Conservation (phyloP, 495 filamentous ascomycete species). For the Penicillium verhagenii region DNA sequence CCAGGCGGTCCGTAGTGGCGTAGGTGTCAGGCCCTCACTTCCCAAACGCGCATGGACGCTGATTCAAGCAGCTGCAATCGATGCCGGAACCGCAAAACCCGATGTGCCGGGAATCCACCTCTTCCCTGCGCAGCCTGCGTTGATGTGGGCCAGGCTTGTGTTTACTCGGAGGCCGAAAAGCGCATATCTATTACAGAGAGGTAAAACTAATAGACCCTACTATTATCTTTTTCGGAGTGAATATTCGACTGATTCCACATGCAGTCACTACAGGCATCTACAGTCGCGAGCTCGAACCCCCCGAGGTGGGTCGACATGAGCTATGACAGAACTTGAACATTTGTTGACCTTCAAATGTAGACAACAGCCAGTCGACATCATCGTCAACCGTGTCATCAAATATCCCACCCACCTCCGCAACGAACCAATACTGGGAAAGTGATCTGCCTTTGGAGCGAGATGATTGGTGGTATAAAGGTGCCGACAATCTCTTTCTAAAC, state of each 20-base stretch:
- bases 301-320: slow-evolving; percentile 6
- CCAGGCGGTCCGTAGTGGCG: slow-evolving; percentile 35
- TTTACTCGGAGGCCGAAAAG: slow-evolving; percentile 42
- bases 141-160: slow-evolving; percentile 29
- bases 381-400: slow-evolving; percentile 12
- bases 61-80: slow-evolving; percentile 34
- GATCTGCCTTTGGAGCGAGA: slow-evolving; percentile 32
- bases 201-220: slow-evolving; percentile 19
- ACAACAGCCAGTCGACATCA: neutral
- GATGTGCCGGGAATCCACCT: slow-evolving; percentile 38
- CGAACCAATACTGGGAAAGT: slow-evolving; percentile 15
- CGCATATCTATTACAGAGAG: slow-evolving; percentile 36
- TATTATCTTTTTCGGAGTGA: neutral
- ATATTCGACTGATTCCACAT: slow-evolving; percentile 1
- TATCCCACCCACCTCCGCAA: slow-evolving; percentile 7
- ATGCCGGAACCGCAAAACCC: slow-evolving; percentile 36
- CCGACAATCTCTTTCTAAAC: slow-evolving; percentile 35
- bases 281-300: slow-evolving; percentile 25
- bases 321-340: neutral
- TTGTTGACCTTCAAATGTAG: neutral
- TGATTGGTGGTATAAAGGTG: slow-evolving; percentile 43
- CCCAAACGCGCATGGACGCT: neutral
- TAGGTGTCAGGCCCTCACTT: slow-evolving; percentile 13
- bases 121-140: slow-evolving; percentile 35
- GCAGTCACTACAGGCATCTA: slow-evolving; percentile 33